Base-by-base conservation (phyloP, 495 filamentous ascomycete species). In the Achaetomiella virescens region DNA sequence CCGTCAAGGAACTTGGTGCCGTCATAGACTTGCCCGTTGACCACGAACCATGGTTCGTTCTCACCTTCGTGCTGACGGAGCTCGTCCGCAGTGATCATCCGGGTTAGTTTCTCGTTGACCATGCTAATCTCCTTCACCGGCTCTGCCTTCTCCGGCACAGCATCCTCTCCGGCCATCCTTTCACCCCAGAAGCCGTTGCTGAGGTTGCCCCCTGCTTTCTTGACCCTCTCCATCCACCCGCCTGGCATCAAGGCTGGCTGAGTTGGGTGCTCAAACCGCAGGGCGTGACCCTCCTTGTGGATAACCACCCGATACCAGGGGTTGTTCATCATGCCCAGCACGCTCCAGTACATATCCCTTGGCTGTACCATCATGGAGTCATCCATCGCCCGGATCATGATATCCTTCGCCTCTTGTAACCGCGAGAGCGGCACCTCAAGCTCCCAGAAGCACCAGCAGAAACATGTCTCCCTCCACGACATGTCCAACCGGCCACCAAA, bases 281-380 rank as follows among this genome's bases (percentile, higher is more conserved):
- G 68, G 21, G 59, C 66, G 33, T 83, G 76, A 0, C 74, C 79
- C 58, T 95, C 88, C 54, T 85, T 84, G 40, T 80, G 83, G 54
- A 97, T 89, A 6, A 83, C 79, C 6, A 97, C 78, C 15, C 92
- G 78, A 68, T 85, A 97, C 92, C 92, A 97, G 7, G 91, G 87
- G 64, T 96, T 97, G 67, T 97, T 96, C 92, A 97, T 97, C 92
- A 97, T 97, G 0, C 92, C 92, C 40, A 97, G 72, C 17, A 96
- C 91, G 54, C 82, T 88, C 92, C 92, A 97, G 70, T 97, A 97
- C 87, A 96, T 95, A 61, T 97, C 92, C 55, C 87, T 77, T 6
- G 92, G 91, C 65, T 96, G 91, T 1, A 90, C 74, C 62, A 84
- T 87, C 82, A 97, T 83, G 29, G 86, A 82, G 45, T 97, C 92